Evolutionary conservation across 2,329 filamentous ascomycete genomes (phyloP).

Genomic region (Penicillium oxalicum): DNA sequence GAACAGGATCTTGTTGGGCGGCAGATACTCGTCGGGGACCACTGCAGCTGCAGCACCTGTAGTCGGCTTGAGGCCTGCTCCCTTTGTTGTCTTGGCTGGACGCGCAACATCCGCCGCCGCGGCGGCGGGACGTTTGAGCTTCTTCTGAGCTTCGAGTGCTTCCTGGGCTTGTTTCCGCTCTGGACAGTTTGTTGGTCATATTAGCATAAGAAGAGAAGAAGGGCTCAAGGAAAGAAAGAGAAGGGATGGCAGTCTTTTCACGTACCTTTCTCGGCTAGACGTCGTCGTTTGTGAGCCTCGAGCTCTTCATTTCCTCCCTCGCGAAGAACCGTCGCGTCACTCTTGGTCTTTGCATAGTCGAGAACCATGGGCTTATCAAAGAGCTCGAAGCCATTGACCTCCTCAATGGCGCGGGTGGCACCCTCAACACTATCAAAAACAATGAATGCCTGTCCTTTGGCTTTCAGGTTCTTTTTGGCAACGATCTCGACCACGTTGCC

Average conservation of each 20-base stretch:
- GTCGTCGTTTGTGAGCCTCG: conserved; percentile 75
- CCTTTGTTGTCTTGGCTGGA: conserved; percentile 64
- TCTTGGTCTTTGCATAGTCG: conserved; percentile 72
- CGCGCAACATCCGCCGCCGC: conserved; percentile 46
- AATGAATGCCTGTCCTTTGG: conserved; percentile 92
- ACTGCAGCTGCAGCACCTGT: conserved; percentile 62
- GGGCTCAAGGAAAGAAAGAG: neutral
- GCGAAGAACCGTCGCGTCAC: conserved; percentile 77
- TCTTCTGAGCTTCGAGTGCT: conserved; percentile 70
- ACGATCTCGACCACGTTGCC: conserved; percentile 79
- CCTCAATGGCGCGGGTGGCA: conserved; percentile 76
- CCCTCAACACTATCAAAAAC: conserved; percentile 78
- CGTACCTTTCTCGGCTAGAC: conserved; percentile 82
- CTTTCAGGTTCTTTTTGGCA: conserved; percentile 82
- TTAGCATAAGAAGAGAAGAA: conserved; percentile 4
- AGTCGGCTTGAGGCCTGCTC: conserved; percentile 70
- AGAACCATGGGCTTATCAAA: conserved; percentile 87
- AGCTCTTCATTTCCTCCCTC: conserved; percentile 73
- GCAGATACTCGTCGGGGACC: conserved; percentile 95
- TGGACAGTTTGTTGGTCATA: conserved; percentile 23
- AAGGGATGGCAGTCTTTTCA: neutral
- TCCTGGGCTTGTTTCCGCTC: conserved; percentile 77
- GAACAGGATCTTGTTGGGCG: conserved; percentile 95
- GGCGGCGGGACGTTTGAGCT: conserved; percentile 59
- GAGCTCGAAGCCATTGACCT: conserved; percentile 85